Percentiles rank a stretch among this genome's conserved stretches.
These are phyloP conservation scores for Boletales sp. DNA, from an alignment of 768 basidiomycete species.

Conservation along the genomic window DNA sequence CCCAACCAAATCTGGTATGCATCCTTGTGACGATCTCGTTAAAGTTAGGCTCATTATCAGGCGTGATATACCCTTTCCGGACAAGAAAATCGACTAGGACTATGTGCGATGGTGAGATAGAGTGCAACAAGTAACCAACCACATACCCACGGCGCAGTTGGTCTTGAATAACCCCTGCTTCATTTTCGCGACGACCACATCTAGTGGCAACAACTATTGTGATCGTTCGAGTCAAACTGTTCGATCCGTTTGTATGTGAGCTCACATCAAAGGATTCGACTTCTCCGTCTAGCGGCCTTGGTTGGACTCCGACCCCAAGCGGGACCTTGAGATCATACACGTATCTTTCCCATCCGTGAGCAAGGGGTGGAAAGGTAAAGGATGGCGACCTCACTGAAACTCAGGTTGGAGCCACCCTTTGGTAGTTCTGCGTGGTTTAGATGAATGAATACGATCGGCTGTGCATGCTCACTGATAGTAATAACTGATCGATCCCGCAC, in stretches of 20 bases:
- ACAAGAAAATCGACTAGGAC: constrained; percentile 90
- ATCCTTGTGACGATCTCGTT: constrained; percentile 71
- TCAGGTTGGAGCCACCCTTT: constrained; percentile 78
- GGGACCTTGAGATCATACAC: constrained; percentile 82
- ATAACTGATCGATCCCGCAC: constrained; percentile 76
- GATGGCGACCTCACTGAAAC: constrained; percentile 54
- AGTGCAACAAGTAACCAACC: neutral
- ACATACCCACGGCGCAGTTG: constrained; percentile 79
- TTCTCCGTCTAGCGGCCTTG: constrained; percentile 84
- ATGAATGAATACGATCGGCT: neutral
- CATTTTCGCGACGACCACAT: constrained; percentile 61
- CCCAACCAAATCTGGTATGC: constrained; percentile 69
- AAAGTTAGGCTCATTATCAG: constrained; percentile 84
- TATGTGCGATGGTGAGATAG: constrained; percentile 26
- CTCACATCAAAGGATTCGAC: constrained; percentile 89
- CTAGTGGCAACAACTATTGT: constrained; percentile 60
- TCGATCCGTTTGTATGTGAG: neutral
- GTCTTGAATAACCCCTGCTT: constrained; percentile 80
- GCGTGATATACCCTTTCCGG: constrained; percentile 78
- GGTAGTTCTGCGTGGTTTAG: constrained; percentile 17
- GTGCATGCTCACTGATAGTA: constrained; percentile 56
- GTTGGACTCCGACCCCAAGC: constrained; percentile 48
- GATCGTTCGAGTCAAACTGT: too few relatives aligned
- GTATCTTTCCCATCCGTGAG: constrained; percentile 47
- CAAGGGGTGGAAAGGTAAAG: neutral